phyloP scores from a whole-genome alignment of 768 basidiomycete genomes.

The Mrakia blollopis region DNA sequence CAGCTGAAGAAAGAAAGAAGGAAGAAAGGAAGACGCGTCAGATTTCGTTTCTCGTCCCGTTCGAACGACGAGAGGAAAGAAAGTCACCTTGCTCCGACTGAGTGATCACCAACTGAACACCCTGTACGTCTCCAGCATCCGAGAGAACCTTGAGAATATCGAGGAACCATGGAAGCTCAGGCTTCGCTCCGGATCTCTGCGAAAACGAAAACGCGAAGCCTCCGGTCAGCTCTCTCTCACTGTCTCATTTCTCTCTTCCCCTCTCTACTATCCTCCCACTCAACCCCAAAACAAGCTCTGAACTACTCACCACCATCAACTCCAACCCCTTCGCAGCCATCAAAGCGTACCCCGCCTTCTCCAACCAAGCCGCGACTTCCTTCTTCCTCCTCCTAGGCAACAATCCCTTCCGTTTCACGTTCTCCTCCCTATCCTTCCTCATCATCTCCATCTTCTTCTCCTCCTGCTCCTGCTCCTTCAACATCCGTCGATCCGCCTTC shows the following conservation, averaged over 20 bases:
- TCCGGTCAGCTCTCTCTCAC: background rate
- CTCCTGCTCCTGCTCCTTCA: background rate
- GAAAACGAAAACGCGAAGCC: background rate
- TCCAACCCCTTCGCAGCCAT: slow-evolving; percentile 3
- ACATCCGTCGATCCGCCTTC: background rate
- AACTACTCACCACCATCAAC: background rate
- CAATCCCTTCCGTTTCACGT: background rate
- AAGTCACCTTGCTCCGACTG: slow-evolving; percentile 14
- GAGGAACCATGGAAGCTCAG: background rate
- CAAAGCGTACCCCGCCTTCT: slow-evolving; percentile 4
- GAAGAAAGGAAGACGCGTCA: background rate
- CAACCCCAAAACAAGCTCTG: background rate
- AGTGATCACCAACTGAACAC: slow-evolving; percentile 2
- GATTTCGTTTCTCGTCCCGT: too few species aligned
- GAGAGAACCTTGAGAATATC: background rate
- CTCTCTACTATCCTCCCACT: too few species aligned
- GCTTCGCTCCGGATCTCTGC: background rate
- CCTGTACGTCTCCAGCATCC: background rate
- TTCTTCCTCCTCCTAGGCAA: background rate
- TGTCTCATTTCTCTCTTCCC: background rate
- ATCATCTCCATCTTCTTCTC: background rate
- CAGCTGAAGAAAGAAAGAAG: slow-evolving; percentile 31
- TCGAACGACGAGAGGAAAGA: background rate
- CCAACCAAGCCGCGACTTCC: background rate
- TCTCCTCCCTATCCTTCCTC: slow-evolving; percentile 1